Conservation (phyloP, 805 yeast genomes). For the Zygoascus ofunaensis region DNA sequence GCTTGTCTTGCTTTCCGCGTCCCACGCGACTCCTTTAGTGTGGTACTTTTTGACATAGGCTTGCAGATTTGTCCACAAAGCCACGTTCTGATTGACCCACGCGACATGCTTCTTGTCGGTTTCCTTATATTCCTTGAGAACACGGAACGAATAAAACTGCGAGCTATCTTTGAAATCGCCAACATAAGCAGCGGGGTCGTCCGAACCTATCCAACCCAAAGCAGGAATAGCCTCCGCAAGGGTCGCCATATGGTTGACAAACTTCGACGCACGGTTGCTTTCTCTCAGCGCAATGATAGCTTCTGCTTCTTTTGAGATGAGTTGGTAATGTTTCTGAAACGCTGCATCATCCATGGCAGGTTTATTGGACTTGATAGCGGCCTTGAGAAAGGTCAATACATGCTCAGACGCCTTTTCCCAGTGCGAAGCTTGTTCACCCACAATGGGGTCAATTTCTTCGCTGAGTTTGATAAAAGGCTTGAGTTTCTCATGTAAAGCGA, state of each 20-base stretch:
- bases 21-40: conserved; percentile 81
- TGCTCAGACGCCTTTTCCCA: conserved; percentile 43
- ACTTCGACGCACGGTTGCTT: conserved; percentile 56
- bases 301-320: conserved; percentile 55
- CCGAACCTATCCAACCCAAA: conserved; percentile 74
- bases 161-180: conserved; percentile 85
- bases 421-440: conserved; percentile 38
- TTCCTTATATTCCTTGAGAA: conserved; percentile 75
- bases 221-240: conserved; percentile 85
- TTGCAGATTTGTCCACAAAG: conserved; percentile 60
- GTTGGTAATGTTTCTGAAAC: conserved; percentile 50
- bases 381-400: conserved; percentile 50
- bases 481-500: conserved; percentile 44
- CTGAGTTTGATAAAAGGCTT: conserved; percentile 53
- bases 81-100: conserved; percentile 68
- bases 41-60: conserved; percentile 69
- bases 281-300: conserved; percentile 62
- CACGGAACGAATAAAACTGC: conserved; percentile 88
- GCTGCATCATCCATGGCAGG: conserved; percentile 50
- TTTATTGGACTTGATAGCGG: conserved; percentile 53
- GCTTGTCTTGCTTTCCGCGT: conserved; percentile 44
- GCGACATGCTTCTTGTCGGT: conserved; percentile 57
- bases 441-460: conserved; percentile 43
- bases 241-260: conserved; percentile 65
- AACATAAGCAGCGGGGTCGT: conserved; percentile 65